Base-by-base conservation (phyloP, 345 rosid species). In the Cardamine chenopodiifolia region DNA sequence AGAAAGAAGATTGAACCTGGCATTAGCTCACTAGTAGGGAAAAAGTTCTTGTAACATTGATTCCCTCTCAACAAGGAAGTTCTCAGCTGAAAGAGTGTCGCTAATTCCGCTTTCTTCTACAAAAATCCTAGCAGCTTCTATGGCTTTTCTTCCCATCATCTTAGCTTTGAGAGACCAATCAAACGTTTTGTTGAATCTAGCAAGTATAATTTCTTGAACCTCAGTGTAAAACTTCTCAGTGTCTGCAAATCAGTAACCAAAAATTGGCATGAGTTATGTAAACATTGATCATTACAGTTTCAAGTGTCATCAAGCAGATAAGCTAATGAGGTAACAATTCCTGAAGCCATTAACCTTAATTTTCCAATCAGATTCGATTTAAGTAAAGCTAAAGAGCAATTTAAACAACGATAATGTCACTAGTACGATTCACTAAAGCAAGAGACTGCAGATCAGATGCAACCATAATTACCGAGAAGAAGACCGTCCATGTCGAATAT, bases 401-500 rank as follows among this genome's bases (percentile, higher is more conserved):
- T 15, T 45, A 25, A 15, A 25, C 1, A 19, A 26, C 1, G 9
- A 4, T 8, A 26, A 6, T 37, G 13, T n/a, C n/a, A 28, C 55
- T 1, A 54, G 10, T 26, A 26, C 0, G 42, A 66, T 67, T 17
- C 6, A 50, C 50, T 0, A 28, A 34, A 45, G 66, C 13, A 47
- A 39, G 5, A 57, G 39, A 39, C 2, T 39, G 60, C 59, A 37
- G 37, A 32, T 42, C 55, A 52, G 37, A 40, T 47, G 61, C 73
- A n/a, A 8, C 1, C 22, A 23, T 12, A 34, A 70, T 69, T 83
- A 88, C 96, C 97, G 61, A 94, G 95, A 49, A 94, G 83, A 75
- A 91, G 97, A 56, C 98, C 98, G 75, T 94, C 98, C 98, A 94
- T 94, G 86, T 94, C 98, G 82, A 94, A 91, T 76, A 94, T 69